Percentiles rank a stretch among this genome's conserved stretches.
phyloP scores from a whole-genome alignment of 345 rosid genomes.

The Rhodamnia rubescens region DNA sequence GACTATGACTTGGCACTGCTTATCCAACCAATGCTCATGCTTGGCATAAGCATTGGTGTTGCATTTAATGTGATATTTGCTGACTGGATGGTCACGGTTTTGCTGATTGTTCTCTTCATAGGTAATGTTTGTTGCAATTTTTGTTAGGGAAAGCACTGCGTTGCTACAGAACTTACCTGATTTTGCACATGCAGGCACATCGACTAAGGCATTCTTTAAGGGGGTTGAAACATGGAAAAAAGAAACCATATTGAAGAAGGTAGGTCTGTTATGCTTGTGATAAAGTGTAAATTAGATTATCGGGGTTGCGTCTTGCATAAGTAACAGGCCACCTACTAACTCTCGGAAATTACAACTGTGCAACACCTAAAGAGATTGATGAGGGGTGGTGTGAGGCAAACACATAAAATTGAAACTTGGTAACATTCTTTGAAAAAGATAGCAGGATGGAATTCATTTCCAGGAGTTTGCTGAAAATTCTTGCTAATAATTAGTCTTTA shows the following conservation, averaged over 20 bases:
- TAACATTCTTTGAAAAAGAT: background rate
- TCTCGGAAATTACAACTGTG: background rate
- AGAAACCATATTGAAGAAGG: constrained; percentile 35
- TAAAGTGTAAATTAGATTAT: background rate
- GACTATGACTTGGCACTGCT: constrained; percentile 78
- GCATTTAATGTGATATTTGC: constrained; percentile 66
- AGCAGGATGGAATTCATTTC: background rate
- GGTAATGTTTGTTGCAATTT: constrained; percentile 19
- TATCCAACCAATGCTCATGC: constrained; percentile 82
- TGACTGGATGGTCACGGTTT: constrained; percentile 76
- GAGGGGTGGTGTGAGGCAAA: background rate
- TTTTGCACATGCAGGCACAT: constrained; percentile 15
- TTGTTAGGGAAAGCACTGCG: background rate
- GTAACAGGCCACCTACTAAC: background rate
- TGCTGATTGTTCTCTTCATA: constrained; percentile 72
- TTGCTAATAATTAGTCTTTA: background rate
- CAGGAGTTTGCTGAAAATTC: background rate
- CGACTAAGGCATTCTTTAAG: constrained; percentile 32
- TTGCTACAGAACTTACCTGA: background rate
- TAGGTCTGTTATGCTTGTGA: background rate
- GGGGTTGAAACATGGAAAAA: constrained; percentile 37
- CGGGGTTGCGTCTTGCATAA: background rate
- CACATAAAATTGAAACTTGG: background rate
- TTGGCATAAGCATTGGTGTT: constrained; percentile 78
- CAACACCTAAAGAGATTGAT: background rate